Conservation (phyloP, 345 rosid species). For the Salix suchowensis region DNA sequence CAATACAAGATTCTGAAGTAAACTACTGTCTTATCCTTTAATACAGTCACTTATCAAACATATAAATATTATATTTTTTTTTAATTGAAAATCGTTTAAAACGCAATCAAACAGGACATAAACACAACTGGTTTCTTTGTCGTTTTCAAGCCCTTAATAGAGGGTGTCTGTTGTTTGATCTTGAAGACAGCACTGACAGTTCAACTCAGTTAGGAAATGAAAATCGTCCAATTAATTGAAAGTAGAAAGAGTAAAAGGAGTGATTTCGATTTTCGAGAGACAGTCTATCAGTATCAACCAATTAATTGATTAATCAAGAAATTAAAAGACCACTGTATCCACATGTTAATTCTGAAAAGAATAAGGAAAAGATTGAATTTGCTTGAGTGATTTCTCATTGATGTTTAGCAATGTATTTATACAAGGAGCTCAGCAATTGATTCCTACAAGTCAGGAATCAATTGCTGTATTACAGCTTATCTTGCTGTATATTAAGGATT, state of each 20-base stretch:
- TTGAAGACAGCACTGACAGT: not conserved
- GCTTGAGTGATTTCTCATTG: no score
- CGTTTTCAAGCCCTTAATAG: not conserved
- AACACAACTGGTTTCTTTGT: not conserved
- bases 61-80: no score
- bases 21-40: no score
- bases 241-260: constrained; percentile 22
- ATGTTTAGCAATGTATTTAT: no score
- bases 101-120: not conserved
- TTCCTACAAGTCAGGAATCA: no score
- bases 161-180: not conserved
- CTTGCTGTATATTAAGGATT: no score
- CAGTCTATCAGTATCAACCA: not conserved
- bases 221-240: not conserved
- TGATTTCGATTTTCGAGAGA: not conserved
- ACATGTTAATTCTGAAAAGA: not conserved
- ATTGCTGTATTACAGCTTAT: no score
- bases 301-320: not conserved
- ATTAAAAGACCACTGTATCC: constrained; percentile 5
- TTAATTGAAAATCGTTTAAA: no score
- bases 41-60: no score
- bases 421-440: no score
- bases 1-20: no score
- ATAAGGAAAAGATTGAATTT: no score
- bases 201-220: not conserved